Conservation (phyloP, 352 stramenopile species). For the Globisporangium abappressorium region DNA sequence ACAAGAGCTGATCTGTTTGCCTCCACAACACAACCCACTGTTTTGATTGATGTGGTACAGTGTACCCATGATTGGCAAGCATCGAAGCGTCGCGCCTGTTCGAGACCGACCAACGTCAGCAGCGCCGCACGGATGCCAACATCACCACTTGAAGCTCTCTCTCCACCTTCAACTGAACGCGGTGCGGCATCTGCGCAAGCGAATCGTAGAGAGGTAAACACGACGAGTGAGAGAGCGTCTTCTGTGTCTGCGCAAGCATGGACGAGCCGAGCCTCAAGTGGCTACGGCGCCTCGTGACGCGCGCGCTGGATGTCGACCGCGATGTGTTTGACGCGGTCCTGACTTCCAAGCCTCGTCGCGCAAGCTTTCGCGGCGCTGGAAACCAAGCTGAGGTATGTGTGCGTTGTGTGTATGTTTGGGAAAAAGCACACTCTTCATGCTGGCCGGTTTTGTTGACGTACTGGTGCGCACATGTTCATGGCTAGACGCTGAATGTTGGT, state of each 20-base stretch:
- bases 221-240: neutral
- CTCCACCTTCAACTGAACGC: neutral
- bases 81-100: conserved; percentile 10
- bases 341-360: conserved; percentile 25
- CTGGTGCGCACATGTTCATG: neutral
- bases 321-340: conserved; percentile 56
- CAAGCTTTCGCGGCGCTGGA: conserved; percentile 26
- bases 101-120: neutral
- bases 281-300: conserved; percentile 63
- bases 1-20: neutral
- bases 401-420: neutral
- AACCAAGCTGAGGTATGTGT: conserved; percentile 37
- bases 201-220: neutral
- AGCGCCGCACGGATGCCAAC: neutral
- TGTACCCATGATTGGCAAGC: neutral
- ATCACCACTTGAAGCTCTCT: neutral
- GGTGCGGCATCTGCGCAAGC: neutral
- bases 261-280: conserved; percentile 51
- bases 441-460: neutral
- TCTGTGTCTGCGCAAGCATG: conserved; percentile 22
- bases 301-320: conserved; percentile 53
- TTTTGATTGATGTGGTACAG: neutral
- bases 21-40: neutral
- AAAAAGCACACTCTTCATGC: neutral
- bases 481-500: conserved; percentile 22